Percentiles rank a stretch among this genome's conserved stretches.
Conservation (phyloP, 768 basidiomycete species). For the Hydnum rufescens region DNA sequence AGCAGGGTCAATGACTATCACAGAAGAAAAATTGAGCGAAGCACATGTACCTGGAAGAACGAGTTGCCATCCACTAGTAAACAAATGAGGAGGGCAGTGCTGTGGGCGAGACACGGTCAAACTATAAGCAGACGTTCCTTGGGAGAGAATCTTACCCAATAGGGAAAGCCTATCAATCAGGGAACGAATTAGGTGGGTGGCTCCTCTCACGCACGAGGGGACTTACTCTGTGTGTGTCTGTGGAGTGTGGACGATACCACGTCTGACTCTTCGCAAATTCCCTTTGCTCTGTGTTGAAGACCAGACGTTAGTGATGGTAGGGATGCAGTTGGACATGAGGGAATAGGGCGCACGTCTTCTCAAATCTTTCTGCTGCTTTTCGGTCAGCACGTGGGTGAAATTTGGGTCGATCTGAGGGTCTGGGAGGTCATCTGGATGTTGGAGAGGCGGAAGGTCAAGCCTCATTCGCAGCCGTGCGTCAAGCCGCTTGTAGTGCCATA, state of each 20-base stretch:
- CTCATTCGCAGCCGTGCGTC: conserved; percentile 37
- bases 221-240: conserved; percentile 34
- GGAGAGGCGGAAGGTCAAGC: conserved; percentile 45
- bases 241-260: conserved; percentile 76
- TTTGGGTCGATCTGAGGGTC: conserved; percentile 55
- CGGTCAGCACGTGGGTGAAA: conserved; percentile 50
- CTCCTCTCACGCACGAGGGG: not conserved
- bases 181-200: not conserved
- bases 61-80: conserved; percentile 58
- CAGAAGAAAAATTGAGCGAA: not conserved
- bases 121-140: conserved; percentile 5
- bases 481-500: conserved; percentile 51
- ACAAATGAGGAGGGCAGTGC: conserved; percentile 53
- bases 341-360: conserved; percentile 33
- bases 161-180: conserved; percentile 35
- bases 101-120: conserved; percentile 13
- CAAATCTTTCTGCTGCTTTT: conserved; percentile 40
- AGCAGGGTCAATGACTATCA: conserved; percentile 3
- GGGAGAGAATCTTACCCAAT: conserved; percentile 32
- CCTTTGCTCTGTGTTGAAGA: conserved; percentile 32
- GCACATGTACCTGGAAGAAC: conserved; percentile 45
- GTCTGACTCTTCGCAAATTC: conserved; percentile 54
- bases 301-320: conserved; percentile 1
- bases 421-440: conserved; percentile 60
- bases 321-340: not conserved